These are phyloP conservation scores for Tylopilus sp. DNA, from an alignment of 768 basidiomycete genomes.

Conservation along the genomic window DNA sequence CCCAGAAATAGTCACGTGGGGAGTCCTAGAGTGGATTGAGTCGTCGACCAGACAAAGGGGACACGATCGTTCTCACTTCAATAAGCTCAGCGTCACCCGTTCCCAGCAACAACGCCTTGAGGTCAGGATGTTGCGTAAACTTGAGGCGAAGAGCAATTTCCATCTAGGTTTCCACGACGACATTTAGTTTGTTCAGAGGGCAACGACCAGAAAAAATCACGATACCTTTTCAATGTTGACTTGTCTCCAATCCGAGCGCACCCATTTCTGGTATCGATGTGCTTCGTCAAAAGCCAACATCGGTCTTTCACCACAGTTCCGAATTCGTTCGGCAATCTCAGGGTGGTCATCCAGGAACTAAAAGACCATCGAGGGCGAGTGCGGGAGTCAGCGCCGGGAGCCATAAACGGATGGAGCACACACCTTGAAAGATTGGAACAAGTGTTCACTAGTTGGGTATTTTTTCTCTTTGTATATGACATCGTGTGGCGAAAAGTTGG, in stretches of 20 bases:
- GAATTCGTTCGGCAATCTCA: constrained; percentile 64
- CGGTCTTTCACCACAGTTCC: constrained; percentile 59
- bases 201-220: not conserved
- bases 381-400: not conserved
- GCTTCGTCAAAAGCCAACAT: constrained; percentile 67
- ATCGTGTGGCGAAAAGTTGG: constrained; percentile 68
- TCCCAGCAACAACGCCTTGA: constrained; percentile 55
- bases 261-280: constrained; percentile 57
- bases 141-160: constrained; percentile 62
- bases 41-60: not conserved
- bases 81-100: constrained; percentile 67
- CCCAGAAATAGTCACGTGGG: constrained; percentile 78
- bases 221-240: constrained; percentile 63
- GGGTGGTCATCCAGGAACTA: constrained; percentile 62
- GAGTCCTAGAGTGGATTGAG: constrained; percentile 46
- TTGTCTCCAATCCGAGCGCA: constrained; percentile 63
- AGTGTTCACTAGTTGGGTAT: constrained; percentile 75
- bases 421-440: constrained; percentile 75
- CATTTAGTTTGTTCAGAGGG: not conserved
- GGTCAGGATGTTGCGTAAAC: constrained; percentile 64
- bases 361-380: not conserved
- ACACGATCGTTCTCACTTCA: constrained; percentile 44
- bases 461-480: constrained; percentile 58
- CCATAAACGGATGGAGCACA: not conserved
- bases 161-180: constrained; percentile 46